These are phyloP conservation scores for Hippophae tibetana DNA, from an alignment of 306 rosid genomes.

Conservation along the genomic window DNA sequence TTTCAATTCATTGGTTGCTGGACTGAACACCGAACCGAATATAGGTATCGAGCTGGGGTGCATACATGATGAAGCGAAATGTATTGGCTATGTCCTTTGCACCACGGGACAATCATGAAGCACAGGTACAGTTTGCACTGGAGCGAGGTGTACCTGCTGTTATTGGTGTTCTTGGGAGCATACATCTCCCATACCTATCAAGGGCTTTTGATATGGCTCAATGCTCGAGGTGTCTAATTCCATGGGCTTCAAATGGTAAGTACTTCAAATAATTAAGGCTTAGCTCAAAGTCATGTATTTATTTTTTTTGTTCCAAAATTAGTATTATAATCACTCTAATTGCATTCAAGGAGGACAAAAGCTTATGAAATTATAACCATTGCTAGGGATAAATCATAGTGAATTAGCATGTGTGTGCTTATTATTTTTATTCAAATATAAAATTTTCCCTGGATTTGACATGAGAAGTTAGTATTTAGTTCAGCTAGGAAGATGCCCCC, in stretches of 20 bases:
- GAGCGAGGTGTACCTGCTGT: conserved; percentile 95
- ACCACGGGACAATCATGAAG: conserved; percentile 96
- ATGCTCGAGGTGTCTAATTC: conserved; percentile 93
- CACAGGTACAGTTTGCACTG: conserved; percentile 95
- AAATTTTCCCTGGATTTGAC: background rate
- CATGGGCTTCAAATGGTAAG: conserved; percentile 85
- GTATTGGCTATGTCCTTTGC: conserved; percentile 92
- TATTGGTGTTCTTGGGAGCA: conserved; percentile 86
- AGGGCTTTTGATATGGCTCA: conserved; percentile 97
- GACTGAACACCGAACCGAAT: conserved; percentile 27
- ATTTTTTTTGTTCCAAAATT: conserved; percentile 11
- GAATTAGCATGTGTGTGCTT: background rate
- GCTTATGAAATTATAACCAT: background rate
- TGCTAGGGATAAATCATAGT: background rate
- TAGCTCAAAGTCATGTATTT: conserved; percentile 6
- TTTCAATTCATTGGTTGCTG: conserved; percentile 16
- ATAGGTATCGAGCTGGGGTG: conserved; percentile 99
- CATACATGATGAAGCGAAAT: conserved; percentile 83
- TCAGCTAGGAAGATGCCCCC: background rate
- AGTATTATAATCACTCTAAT: background rate
- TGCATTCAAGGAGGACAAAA: background rate
- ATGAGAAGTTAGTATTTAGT: background rate
- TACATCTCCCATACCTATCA: conserved; percentile 83
- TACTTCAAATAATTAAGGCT: conserved; percentile 14
- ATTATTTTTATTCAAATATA: too few relatives aligned